Evolutionary conservation across 495 filamentous ascomycete genomes (phyloP).

Genomic region (Umbilicaria muhlenbergii): DNA sequence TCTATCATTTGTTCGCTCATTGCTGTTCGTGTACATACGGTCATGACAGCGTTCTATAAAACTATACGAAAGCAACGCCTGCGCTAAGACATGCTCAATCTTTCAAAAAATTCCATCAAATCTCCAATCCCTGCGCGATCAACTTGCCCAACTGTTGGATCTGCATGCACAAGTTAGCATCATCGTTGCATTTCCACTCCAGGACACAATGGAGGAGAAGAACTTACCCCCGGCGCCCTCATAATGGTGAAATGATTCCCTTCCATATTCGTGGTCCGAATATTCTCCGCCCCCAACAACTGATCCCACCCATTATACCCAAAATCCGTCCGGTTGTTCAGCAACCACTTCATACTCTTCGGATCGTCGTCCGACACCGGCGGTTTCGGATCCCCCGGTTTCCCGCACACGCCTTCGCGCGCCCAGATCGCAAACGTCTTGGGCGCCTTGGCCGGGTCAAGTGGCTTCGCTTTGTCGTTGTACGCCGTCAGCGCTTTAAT

Average conservation of each 20-base stretch:
- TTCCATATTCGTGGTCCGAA: constrained; percentile 1
- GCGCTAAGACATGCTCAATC: too few relatives aligned
- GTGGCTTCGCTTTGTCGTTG: constrained; percentile 16
- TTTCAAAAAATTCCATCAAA: too few relatives aligned
- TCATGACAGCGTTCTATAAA: too few relatives aligned
- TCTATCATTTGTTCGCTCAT: too few relatives aligned
- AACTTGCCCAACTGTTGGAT: too few relatives aligned
- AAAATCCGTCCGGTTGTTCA: constrained; percentile 12
- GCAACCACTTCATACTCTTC: constrained; percentile 8
- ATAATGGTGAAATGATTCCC: constrained; percentile 10
- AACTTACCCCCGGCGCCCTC: background rate
- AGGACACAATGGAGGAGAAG: background rate
- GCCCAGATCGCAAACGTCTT: constrained; percentile 8
- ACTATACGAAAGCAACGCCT: too few relatives aligned
- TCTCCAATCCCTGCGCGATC: too few relatives aligned
- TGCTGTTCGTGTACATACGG: too few relatives aligned
- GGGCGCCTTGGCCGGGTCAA: background rate
- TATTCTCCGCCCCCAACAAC: constrained; percentile 2
- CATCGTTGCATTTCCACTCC: background rate
- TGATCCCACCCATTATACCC: constrained; percentile 5
- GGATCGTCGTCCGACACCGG: constrained; percentile 5
- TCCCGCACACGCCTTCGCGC: constrained; percentile 5
- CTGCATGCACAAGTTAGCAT: background rate
- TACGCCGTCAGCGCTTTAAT: constrained; percentile 60
- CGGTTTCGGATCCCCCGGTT: constrained; percentile 1